These are phyloP conservation scores for Yamadazyma songkhlaensis DNA, from an alignment of 1,139 yeast species.

Conservation along the genomic window DNA sequence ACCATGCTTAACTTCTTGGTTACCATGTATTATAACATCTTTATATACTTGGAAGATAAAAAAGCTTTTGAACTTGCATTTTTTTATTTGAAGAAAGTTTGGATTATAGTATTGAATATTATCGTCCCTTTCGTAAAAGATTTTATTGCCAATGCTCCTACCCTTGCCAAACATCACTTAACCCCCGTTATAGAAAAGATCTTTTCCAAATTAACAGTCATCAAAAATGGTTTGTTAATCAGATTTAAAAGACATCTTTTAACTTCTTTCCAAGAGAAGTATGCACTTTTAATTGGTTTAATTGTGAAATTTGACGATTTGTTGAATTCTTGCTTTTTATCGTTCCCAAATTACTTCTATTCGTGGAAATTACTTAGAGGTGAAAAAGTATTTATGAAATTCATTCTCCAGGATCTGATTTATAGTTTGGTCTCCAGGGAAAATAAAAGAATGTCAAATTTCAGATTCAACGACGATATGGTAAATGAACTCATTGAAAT, in stretches of 20 bases:
- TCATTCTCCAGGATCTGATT: conserved; percentile 19
- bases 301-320: background rate
- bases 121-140: conserved; percentile 1
- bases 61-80: conserved; percentile 1
- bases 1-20: conserved; percentile 4
- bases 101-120: background rate
- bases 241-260: conserved; percentile 2
- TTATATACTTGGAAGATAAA: conserved; percentile 1
- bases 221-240: conserved; percentile 5
- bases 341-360: conserved; percentile 21
- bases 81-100: conserved; percentile 5
- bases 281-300: background rate
- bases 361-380: conserved; percentile 38
- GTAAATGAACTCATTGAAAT: background rate
- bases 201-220: background rate
- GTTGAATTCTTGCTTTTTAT: background rate
- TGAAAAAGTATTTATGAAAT: conserved; percentile 22
- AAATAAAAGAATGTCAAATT: background rate
- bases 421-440: conserved; percentile 2
- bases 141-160: background rate
- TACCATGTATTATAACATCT: conserved; percentile 2
- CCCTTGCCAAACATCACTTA: background rate
- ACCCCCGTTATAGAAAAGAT: background rate
- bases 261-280: background rate
- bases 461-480: conserved; percentile 1